These are phyloP conservation scores for Hypocreales sp. DNA, from an alignment of 2,329 filamentous ascomycete species.

Conservation along the genomic window DNA sequence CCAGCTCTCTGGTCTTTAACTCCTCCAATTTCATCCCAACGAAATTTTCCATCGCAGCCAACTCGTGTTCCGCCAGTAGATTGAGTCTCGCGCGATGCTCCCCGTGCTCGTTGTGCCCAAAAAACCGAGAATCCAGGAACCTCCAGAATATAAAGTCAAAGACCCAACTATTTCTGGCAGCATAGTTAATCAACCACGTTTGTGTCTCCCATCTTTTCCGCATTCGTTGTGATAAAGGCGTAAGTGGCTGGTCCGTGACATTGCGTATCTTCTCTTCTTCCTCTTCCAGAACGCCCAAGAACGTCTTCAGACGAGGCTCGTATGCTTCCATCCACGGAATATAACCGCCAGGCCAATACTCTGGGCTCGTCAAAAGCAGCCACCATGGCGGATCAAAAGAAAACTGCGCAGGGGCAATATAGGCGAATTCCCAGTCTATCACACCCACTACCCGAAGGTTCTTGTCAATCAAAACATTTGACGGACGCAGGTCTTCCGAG, in stretches of 20 bases:
- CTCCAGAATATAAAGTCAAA: conserved; percentile 22
- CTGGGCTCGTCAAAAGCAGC: conserved; percentile 14
- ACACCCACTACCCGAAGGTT: conserved; percentile 13
- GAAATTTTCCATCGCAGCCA: background rate
- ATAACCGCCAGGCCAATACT: conserved; percentile 15
- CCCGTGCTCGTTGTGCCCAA: conserved; percentile 8
- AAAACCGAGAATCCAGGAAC: conserved; percentile 15
- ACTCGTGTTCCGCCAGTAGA: conserved; percentile 2
- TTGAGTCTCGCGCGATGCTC: conserved; percentile 7
- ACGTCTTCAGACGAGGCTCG: conserved; percentile 15
- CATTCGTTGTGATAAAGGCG: conserved; percentile 14
- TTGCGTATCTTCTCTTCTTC: conserved; percentile 11
- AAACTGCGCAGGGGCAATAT: conserved; percentile 17
- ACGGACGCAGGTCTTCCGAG: conserved; percentile 12
- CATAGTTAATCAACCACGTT: conserved; percentile 18
- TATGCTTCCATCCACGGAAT: conserved; percentile 15
- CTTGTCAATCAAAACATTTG: conserved; percentile 16
- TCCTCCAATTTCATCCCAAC: background rate
- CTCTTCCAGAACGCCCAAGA: conserved; percentile 15
- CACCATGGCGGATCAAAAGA: too few relatives aligned
- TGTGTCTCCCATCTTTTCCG: conserved; percentile 17
- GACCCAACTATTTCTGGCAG: conserved; percentile 18
- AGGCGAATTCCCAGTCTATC: conserved; percentile 26
- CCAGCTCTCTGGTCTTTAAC: background rate
- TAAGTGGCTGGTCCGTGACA: background rate